phyloP scores from a whole-genome alignment of 345 rosid genomes.

The Jatropha curcas region DNA sequence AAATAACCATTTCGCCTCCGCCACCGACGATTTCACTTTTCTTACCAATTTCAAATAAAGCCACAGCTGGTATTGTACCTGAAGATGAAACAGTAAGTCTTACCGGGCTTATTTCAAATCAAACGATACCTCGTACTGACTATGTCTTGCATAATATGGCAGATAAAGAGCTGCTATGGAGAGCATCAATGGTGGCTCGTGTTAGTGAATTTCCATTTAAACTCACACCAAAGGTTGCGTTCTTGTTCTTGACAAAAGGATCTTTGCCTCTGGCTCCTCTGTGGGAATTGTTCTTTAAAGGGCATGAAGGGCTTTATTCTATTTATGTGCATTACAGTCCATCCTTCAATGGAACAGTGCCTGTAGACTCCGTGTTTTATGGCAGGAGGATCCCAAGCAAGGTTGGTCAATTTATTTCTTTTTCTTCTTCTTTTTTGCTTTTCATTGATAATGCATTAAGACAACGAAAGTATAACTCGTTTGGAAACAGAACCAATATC shows the following conservation, averaged over 20 bases:
- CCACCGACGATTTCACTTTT: conserved; percentile 11
- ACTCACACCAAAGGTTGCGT: conserved; percentile 19
- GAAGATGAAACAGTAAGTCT: conserved; percentile 2
- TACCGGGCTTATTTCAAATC: too few species aligned
- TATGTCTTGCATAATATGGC: conserved; percentile 19
- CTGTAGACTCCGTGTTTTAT: conserved; percentile 14
- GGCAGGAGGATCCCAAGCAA: conserved; percentile 28
- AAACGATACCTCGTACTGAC: too few species aligned
- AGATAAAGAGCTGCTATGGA: conserved; percentile 26
- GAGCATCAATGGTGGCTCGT: conserved; percentile 28
- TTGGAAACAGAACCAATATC: too few species aligned
- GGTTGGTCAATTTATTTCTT: conserved; percentile 22
- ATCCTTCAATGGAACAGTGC: conserved; percentile 12
- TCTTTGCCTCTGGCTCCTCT: conserved; percentile 21
- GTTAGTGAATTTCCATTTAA: conserved; percentile 7
- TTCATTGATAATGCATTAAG: too few species aligned
- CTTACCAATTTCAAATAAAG: background rate
- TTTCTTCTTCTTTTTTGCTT: too few species aligned
- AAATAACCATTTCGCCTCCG: conserved; percentile 2
- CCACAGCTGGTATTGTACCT: background rate
- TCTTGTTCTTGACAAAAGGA: conserved; percentile 21
- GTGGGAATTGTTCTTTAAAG: conserved; percentile 31
- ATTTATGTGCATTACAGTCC: conserved; percentile 23
- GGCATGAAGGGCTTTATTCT: conserved; percentile 21
- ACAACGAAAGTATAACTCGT: too few species aligned